Evolutionary conservation across 805 yeast genomes (phyloP).

Genomic region (Saccharomyces eubayanus): DNA sequence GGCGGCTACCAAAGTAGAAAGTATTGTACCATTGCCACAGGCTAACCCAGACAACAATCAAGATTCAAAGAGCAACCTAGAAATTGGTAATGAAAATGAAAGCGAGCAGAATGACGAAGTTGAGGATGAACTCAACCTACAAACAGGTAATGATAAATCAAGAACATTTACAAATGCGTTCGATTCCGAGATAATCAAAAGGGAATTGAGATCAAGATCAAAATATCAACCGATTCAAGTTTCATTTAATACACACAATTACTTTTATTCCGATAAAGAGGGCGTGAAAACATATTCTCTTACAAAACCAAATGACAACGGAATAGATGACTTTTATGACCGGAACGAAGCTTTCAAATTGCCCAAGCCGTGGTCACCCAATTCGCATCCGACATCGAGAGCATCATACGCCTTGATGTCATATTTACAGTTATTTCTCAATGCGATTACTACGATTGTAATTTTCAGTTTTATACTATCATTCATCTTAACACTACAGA

Average conservation of each 20-base stretch:
- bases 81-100: background rate
- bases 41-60: background rate
- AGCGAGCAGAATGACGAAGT: background rate
- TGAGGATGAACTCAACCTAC: background rate
- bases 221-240: conserved; percentile 19
- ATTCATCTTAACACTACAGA: conserved; percentile 41
- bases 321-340: background rate
- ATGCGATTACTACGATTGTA: conserved; percentile 39
- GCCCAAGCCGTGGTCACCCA: conserved; percentile 54
- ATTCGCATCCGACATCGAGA: conserved; percentile 43
- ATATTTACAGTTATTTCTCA: conserved; percentile 49
- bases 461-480: conserved; percentile 38
- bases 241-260: conserved; percentile 24
- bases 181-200: conserved; percentile 4
- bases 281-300: background rate
- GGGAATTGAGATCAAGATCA: conserved; percentile 12
- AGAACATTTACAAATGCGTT: background rate
- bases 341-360: conserved; percentile 16
- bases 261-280: conserved; percentile 9
- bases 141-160: background rate
- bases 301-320: background rate
- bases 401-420: conserved; percentile 52
- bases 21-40: conserved; percentile 4
- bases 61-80: background rate
- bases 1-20: conserved; percentile 20